Evolutionary conservation across 441 rosid genomes (phyloP).

Genomic region (Erysimum cheiri): DNA sequence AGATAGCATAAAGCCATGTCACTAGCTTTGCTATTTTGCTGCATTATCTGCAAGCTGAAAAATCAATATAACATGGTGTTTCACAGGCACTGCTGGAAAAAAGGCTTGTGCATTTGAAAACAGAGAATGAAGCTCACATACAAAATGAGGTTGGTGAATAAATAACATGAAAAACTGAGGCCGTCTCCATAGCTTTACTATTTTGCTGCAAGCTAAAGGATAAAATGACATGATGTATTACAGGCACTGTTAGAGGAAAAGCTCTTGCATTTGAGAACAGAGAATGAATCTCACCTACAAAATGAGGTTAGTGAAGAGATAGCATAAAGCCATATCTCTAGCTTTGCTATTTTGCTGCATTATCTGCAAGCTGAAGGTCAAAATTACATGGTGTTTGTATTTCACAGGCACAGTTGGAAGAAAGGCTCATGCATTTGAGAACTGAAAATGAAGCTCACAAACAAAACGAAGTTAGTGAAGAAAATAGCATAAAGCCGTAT

Average conservation of each 20-base stretch:
- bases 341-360: constrained; percentile 1
- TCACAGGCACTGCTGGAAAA: constrained; percentile 37
- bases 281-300: constrained; percentile 36
- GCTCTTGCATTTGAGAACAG: constrained; percentile 34
- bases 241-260: constrained; percentile 40
- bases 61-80: constrained; percentile 10
- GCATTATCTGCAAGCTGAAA: constrained; percentile 16
- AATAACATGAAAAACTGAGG: background rate
- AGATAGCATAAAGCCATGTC: constrained; percentile 12
- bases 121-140: constrained; percentile 36
- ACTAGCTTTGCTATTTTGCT: background rate
- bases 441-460: constrained; percentile 38
- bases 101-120: constrained; percentile 35
- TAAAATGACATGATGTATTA: constrained; percentile 15
- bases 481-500: constrained; percentile 21
- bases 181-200: background rate
- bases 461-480: constrained; percentile 44
- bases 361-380: constrained; percentile 22
- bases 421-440: constrained; percentile 37
- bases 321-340: background rate
- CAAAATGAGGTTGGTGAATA: constrained; percentile 42
- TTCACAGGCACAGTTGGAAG: constrained; percentile 39
- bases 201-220: constrained; percentile 24
- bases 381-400: constrained; percentile 13
- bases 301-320: constrained; percentile 32